Evolutionary conservation across 805 yeast genomes (phyloP), one percentile per base, ranked within the genome.

Genomic region (Nakazawaea ernobii): DNA sequence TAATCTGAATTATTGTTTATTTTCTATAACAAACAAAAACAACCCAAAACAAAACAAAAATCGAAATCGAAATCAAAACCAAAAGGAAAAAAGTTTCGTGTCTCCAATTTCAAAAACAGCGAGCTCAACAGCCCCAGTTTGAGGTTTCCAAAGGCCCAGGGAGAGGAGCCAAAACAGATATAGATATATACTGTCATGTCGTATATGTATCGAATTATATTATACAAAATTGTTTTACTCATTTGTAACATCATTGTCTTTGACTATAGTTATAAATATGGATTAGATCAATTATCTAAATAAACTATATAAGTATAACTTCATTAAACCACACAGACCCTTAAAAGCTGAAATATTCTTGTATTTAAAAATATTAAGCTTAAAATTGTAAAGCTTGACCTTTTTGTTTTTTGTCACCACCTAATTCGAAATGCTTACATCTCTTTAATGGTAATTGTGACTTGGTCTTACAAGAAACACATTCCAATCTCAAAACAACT

Each of bases 401-500:
- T 90, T 94, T 94, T 82, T 94, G 97, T 82, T 94, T 94, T 88
- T 87, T 94, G 84, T 94, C 99, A 83, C 99, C 99, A 85, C 99
- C 99, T 73, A 94, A 90, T 83, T 94, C 99, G 78, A 94, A 94
- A 82, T 94, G 99, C 94, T 94, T 94, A 86, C 98, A 94, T 84
- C 99, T 89, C 94, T 94, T 94, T 77, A 94, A 83, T 55, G 96
- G 72, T 64, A 94, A 82, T 83, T 94, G 99, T 68, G 95, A 85
- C 86, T 90, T 94, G 80, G 97, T 86, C 90, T 94, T 94, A 81
- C 99, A 94, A 66, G 75, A 81, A 67, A 91, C 89, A 87, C 99
- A 94, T 83, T 94, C 99, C 71, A 94, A 85, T 82, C 97, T 92
- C 73, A 94, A 86, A 61, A 94, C 99, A 74, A 94, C 96, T 87